Evolutionary conservation across 306 rosid species (phyloP), one percentile per base, ranked within the genome.

Genomic region (Dalbergia oliveri): DNA sequence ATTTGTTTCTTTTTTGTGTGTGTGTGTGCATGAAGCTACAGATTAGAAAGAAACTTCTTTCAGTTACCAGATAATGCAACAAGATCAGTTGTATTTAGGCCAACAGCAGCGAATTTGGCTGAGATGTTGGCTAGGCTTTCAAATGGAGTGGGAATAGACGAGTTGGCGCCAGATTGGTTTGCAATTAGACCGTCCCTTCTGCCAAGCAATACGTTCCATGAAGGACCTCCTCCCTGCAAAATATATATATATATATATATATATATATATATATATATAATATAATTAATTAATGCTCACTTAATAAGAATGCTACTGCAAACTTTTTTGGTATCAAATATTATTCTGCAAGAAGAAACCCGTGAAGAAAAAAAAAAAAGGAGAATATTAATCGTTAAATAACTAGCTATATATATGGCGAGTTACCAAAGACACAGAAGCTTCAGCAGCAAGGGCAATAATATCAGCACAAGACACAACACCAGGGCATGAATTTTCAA

Each of bases 401-500:
- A 45, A 18, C 60, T 41, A 33, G 35, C 5, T 9, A 26, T n/a
- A n/a, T n/a, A n/a, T n/a, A n/a, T n/a, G n/a, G 31, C 3, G 31
- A 65, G 21, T 73, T 85, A 90, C 97, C 90, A 91, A 73, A 69
- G 87, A 77, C 2, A 90, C 93, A 15, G 93, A 85, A 6, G 87
- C 86, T 87, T 93, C 81, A 0, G 98, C 82, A 1, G 94, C 98
- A 18, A 93, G 87, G 31, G 87, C 93, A 7, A 91, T 79, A 84
- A 93, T 86, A 81, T 93, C 98, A 62, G 97, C 97, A 58, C 97
- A 93, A n/a, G 94, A 93, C 2, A 93, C 97, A 3, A 87, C 77
- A 21, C 85, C 80, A 6, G 92, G 85, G 63, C 98, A 93, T 19
- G 92, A 87, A 63, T 81, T 93, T 61, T 91, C 98, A 9, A 90